A percentile compares a stretch with the other conserved stretches of the same genome.
Evolutionary conservation across 345 rosid genomes (phyloP).

Genomic region (Euclidium syriacum): DNA sequence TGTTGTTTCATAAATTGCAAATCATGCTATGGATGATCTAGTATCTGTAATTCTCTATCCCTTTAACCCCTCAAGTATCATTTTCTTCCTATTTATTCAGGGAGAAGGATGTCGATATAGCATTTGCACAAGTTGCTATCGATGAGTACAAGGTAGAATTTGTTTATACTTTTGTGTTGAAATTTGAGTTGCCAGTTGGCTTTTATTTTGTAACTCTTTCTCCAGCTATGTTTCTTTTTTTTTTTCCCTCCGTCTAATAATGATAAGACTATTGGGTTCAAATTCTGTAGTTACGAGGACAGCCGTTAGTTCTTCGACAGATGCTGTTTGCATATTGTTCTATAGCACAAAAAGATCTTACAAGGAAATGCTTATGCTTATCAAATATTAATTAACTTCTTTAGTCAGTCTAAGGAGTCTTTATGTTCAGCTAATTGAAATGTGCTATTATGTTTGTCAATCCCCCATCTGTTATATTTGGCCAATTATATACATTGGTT

Average conservation of each 20-base stretch:
- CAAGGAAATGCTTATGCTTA: slow-evolving; percentile 2
- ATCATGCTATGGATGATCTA: neutral
- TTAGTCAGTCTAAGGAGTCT: neutral
- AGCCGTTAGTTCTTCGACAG: slow-evolving; percentile 1
- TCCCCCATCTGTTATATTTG: neutral
- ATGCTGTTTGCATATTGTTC: slow-evolving; percentile 6
- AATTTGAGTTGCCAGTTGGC: neutral
- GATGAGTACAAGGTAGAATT: slow-evolving; percentile 82
- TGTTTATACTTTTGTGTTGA: neutral
- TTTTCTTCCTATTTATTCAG: slow-evolving; percentile 34
- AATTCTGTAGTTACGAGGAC: neutral
- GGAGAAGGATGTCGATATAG: slow-evolving; percentile 91
- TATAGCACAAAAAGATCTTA: neutral
- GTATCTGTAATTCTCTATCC: neutral
- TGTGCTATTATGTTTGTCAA: neutral
- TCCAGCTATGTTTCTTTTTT: neutral
- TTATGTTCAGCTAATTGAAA: neutral
- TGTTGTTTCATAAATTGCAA: slow-evolving; percentile 7
- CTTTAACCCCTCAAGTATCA: neutral
- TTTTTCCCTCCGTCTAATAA: neutral
- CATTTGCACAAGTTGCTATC: slow-evolving; percentile 90
- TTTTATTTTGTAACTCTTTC: neutral
- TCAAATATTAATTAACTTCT: neutral
- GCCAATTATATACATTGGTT: neutral
- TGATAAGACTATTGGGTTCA: slow-evolving; percentile 2